phyloP scores from a whole-genome alignment of 2,329 filamentous ascomycete genomes.

The Fusarium tupiense region DNA sequence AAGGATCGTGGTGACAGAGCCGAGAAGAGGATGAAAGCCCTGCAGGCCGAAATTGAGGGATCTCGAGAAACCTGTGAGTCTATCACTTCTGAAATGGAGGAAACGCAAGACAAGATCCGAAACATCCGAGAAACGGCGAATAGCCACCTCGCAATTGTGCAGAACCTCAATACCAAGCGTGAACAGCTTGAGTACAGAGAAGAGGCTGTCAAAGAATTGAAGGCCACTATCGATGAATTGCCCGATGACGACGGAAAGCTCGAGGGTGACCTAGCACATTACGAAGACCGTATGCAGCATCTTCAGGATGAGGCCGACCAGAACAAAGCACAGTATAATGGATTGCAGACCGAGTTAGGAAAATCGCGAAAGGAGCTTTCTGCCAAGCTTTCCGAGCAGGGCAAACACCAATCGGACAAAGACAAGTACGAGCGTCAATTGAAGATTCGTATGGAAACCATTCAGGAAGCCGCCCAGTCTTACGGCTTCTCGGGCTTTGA shows the following conservation, averaged over 20 bases:
- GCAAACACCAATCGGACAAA: conserved; percentile 86
- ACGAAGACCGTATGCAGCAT: conserved; percentile 76
- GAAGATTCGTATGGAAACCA: conserved; percentile 73
- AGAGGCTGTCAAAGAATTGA: conserved; percentile 75
- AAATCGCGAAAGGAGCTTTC: conserved; percentile 59
- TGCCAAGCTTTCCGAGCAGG: conserved; percentile 70
- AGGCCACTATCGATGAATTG: conserved; percentile 78
- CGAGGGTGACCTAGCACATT: conserved; percentile 76
- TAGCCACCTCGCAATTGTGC: conserved; percentile 78
- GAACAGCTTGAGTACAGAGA: conserved; percentile 77
- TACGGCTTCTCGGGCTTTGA: conserved; percentile 89
- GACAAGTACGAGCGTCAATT: conserved; percentile 86
- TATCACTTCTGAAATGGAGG: conserved; percentile 68
- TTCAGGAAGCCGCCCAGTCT: conserved; percentile 78
- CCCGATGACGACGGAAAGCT: conserved; percentile 81
- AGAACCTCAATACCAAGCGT: conserved; percentile 78
- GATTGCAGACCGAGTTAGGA: conserved; percentile 65
- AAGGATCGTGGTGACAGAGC: conserved; percentile 84
- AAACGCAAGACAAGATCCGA: conserved; percentile 65
- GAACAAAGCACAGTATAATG: conserved; percentile 71
- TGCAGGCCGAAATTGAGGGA: conserved; percentile 73
- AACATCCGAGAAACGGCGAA: conserved; percentile 78
- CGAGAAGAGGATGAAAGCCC: conserved; percentile 70
- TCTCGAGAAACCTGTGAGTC: conserved; percentile 67
- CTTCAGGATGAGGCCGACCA: conserved; percentile 71